Base-by-base conservation (phyloP, 441 rosid species). In the Kokia cookei region DNA sequence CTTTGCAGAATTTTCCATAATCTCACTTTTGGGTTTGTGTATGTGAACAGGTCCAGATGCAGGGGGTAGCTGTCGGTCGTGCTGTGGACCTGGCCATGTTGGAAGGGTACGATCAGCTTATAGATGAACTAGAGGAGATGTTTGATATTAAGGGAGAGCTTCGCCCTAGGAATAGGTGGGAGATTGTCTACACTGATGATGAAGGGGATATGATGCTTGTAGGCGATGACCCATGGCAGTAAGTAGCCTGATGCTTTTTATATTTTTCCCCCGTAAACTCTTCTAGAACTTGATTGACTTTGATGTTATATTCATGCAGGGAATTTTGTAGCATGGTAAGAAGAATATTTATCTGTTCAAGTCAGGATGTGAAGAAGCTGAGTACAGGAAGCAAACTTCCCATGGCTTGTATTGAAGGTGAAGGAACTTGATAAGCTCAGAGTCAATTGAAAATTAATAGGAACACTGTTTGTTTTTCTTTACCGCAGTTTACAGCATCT, bases 171-270 rank as follows among this genome's bases (percentile, higher is more conserved):
- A 74, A 84, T 29, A 83, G 86, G 75, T 88, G 89, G 94, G 88
- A 90, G 75, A 82, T 90, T 67, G 90, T 90, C 73, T 88, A 85
- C 64, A 90, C 94, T 17, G 94, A 90, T 79, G 83, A 88, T 76
- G 94, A 90, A 74, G 94, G 91, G 32, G 94, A 90, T 71, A 84
- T 86, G 91, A 90, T 90, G 94, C 92, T 90, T 60, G 83, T 88
- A 22, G 94, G 94, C 2, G 94, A 86, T 19, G 89, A 87, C 72
- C 91, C 93, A 27, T 89, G 91, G 91, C 78, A 43, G 93, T 91
- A 84, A 85, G 99, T 84, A 48, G 19, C 12, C 1, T 15, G 2
- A 22, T 47, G 7, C 62, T 1, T 55, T 57, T 55, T 53, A 0
- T 15, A 9, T 53, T 24, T 22, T 2, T 35, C 8, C 14, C 4